Evolutionary conservation across 1,139 yeast genomes (phyloP), one percentile per base, ranked within the genome.

Genomic region (Trichomonascaceae sp.): DNA sequence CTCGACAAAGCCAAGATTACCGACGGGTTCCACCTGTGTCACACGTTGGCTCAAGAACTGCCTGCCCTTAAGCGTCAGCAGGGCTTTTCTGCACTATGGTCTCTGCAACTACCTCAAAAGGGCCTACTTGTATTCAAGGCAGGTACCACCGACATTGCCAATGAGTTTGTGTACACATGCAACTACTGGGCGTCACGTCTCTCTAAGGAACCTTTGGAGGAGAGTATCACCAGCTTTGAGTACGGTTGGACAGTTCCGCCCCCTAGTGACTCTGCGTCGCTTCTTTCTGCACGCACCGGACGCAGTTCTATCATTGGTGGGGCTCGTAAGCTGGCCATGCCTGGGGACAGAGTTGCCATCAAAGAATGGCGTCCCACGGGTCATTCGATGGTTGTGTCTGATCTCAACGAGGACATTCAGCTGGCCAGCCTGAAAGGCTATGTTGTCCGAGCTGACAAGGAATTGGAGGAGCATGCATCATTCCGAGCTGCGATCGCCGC

Each of bases 181-280:
- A 82, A 82, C 54, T 82, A 79, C 54, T 82, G 94, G 94, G 81
- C 92, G 3, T 79, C 87, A 2, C 68, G 87, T 46, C 69, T 79
- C 26, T 77, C 93, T 4, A 78, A 85, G 14, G 75, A 79, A 27
- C 93, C 93, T 2, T 56, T 66, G 18, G 60, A 63, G 23, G 73
- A 67, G 36, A 54, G 80, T 37, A 70, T 80, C 13, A 72, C 84
- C 3, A 78, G 81, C 29, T 70, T 75, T 43, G 92, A 82, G 47
- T 81, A 73, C 50, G 94, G 94, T 2, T 82, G 93, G 93, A 70
- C 50, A 27, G 16, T 16, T 13, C 26, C 28, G 11, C 14, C 29
- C 9, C 18, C 34, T 6, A 17, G 35, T 9, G 11, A 30, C 6
- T 30, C 35, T 9, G 26, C 40, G n/a, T 23, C 38, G 2, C 22